Evolutionary conservation across 1,139 yeast species (phyloP).

Genomic region (Kodamaea derodonti): DNA sequence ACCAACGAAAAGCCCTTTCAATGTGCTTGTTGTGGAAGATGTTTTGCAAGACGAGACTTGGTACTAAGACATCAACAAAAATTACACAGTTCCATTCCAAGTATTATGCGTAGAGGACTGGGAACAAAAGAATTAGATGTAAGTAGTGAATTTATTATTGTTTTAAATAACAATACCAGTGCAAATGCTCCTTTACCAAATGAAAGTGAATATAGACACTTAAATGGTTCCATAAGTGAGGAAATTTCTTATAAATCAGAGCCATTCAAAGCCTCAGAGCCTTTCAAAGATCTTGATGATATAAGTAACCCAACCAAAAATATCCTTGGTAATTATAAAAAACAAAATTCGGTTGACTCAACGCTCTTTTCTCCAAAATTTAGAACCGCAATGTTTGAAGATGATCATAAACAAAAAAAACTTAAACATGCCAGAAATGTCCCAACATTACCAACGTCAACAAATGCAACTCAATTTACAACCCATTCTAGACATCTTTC

Average conservation of each 20-base stretch:
- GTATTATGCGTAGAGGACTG: conserved; percentile 15
- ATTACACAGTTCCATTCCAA: conserved; percentile 20
- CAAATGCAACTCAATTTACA: conserved; percentile 2
- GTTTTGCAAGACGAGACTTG: conserved; percentile 47
- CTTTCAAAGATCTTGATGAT: not conserved
- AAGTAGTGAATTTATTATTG: conserved; percentile 37
- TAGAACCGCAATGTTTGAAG: conserved; percentile 14
- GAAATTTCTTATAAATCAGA: not conserved
- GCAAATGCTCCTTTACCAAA: conserved; percentile 43
- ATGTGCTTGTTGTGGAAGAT: conserved; percentile 49
- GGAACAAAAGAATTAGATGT: conserved; percentile 14
- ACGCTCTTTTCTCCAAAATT: conserved; percentile 18
- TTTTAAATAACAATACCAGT: conserved; percentile 40
- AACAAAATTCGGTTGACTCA: conserved; percentile 9
- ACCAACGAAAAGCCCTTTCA: conserved; percentile 37
- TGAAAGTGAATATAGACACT: not conserved
- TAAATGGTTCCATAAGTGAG: not conserved
- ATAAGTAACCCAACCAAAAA: not conserved
- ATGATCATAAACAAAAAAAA: not conserved
- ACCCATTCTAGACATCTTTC: conserved; percentile 56
- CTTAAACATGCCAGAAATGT: not conserved
- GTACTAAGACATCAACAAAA: conserved; percentile 48
- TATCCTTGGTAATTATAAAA: conserved; percentile 1
- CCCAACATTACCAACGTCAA: conserved; percentile 2
- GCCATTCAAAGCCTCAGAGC: not conserved